Evolutionary conservation across 176 grass and related monocot genomes (phyloP).

Genomic region (Oryza meyeriana): DNA sequence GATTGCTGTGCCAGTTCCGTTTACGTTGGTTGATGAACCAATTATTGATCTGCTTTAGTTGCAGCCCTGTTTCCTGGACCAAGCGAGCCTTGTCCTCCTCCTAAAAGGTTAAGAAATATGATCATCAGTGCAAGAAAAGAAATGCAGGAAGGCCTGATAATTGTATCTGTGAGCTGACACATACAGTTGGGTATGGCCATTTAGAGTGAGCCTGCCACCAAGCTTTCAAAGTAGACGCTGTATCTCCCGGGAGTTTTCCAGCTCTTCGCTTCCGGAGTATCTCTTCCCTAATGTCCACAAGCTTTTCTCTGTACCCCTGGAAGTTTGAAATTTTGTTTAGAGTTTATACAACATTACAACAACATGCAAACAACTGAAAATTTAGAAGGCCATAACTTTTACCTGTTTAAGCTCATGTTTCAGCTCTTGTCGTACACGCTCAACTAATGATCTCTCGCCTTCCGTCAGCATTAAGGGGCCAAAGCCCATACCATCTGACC

Average conservation of each 20-base stretch:
- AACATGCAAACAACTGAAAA: not conserved
- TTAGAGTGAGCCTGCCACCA: slow-evolving; percentile 99
- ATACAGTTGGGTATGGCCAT: slow-evolving; percentile 96
- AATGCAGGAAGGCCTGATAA: not conserved
- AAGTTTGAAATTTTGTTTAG: not conserved
- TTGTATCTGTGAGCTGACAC: not conserved
- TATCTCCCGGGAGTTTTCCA: slow-evolving; percentile 93
- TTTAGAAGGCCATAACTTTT: not conserved
- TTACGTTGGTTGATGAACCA: slow-evolving; percentile 99
- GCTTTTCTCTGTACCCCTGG: slow-evolving; percentile 96
- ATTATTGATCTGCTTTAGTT: slow-evolving; percentile 98
- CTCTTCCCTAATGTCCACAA: slow-evolving; percentile 93
- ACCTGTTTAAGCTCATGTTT: slow-evolving; percentile 99
- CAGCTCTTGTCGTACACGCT: slow-evolving; percentile 81
- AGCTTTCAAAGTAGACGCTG: slow-evolving; percentile 76
- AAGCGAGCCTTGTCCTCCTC: slow-evolving; percentile 92
- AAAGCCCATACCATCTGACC: slow-evolving; percentile 82
- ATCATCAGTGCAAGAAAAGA: not conserved
- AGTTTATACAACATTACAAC: slow-evolving; percentile 6
- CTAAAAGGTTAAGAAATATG: slow-evolving; percentile 29
- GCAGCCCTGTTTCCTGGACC: slow-evolving; percentile 92
- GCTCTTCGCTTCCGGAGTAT: slow-evolving; percentile 95
- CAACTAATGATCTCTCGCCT: slow-evolving; percentile 93
- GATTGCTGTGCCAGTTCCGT: slow-evolving; percentile 95
- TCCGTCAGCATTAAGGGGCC: slow-evolving; percentile 86